These are phyloP conservation scores for Polytrichum formosum DNA, from an alignment of 225 moss, liverwort and hornwort species.

Conservation along the genomic window DNA sequence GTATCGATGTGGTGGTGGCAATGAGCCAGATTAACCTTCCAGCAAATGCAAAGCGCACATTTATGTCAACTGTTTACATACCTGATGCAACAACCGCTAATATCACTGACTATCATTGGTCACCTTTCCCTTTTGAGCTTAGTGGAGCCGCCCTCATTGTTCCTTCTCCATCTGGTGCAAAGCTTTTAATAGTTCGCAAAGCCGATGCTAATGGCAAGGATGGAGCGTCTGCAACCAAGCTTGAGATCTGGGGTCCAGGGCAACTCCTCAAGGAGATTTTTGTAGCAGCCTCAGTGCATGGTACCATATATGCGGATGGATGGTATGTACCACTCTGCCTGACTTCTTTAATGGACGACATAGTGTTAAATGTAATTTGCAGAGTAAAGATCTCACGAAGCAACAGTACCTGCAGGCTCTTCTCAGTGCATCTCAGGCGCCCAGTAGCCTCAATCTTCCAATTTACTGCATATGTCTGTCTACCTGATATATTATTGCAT, in stretches of 20 bases:
- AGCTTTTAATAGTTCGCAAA: conserved; percentile 79
- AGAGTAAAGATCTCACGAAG: too few relatives aligned
- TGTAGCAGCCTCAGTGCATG: conserved; percentile 74
- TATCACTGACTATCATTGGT: conserved; percentile 74
- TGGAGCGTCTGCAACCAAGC: conserved; percentile 55
- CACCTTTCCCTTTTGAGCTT: conserved; percentile 93
- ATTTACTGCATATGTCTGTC: too few relatives aligned
- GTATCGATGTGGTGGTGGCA: conserved; percentile 87
- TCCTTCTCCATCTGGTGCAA: conserved; percentile 85
- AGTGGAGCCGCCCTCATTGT: conserved; percentile 73
- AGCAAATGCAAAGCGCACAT: conserved; percentile 79
- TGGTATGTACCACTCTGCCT: conserved; percentile 49
- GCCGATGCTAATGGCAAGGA: conserved; percentile 44
- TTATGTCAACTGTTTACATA: conserved; percentile 84
- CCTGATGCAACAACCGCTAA: conserved; percentile 52
- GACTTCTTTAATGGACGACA: not conserved
- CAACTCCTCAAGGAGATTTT: conserved; percentile 81
- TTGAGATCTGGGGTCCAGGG: conserved; percentile 97
- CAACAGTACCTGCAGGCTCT: too few relatives aligned
- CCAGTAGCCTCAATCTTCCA: too few relatives aligned
- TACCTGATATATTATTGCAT: too few relatives aligned
- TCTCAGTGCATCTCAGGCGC: too few relatives aligned
- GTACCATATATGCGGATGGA: conserved; percentile 76
- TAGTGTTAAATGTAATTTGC: too few relatives aligned
- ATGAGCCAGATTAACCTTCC: conserved; percentile 88